phyloP scores from a whole-genome alignment of 192 early-diverging fungal species.

The Phlyctochytrium arcticum region DNA sequence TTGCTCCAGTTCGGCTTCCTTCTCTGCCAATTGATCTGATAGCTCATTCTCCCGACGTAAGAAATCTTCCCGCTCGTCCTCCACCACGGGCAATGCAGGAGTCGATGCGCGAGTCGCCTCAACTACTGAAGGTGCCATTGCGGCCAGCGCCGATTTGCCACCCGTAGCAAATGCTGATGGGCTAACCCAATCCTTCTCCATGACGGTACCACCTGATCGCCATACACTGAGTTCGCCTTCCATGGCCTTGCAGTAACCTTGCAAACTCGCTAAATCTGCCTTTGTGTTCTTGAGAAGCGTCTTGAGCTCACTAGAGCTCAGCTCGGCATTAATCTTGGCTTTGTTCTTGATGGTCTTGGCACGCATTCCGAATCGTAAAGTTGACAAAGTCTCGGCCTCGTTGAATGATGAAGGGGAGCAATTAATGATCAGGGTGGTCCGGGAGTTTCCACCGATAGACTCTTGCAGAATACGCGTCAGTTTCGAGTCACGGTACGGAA shows the following conservation, averaged over 20 bases:
- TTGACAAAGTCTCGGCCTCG: slow-evolving; percentile 90
- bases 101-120: slow-evolving; percentile 64
- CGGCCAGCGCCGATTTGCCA: slow-evolving; percentile 29
- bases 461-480: slow-evolving; percentile 99
- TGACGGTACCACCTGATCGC: slow-evolving; percentile 56
- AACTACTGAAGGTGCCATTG: slow-evolving; percentile 11
- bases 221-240: slow-evolving; percentile 89
- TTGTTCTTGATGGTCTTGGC: slow-evolving; percentile 99
- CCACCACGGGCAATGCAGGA: slow-evolving; percentile 68
- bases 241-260: slow-evolving; percentile 76
- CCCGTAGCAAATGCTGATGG: slow-evolving; percentile 5
- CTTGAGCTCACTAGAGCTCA: slow-evolving; percentile 93
- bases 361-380: slow-evolving; percentile 92
- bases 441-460: slow-evolving; percentile 98
- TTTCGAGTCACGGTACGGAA: slow-evolving; percentile 99
- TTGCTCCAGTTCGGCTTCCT: slow-evolving; percentile 75
- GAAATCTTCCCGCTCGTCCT: slow-evolving; percentile 95
- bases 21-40: slow-evolving; percentile 87
- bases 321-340: slow-evolving; percentile 98
- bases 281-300: slow-evolving; percentile 87
- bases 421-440: slow-evolving; percentile 98
- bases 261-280: slow-evolving; percentile 71
- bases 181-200: slow-evolving; percentile 37
- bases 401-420: slow-evolving; percentile 97
- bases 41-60: slow-evolving; percentile 94